phyloP scores from a whole-genome alignment of 2,329 filamentous ascomycete genomes.

The Eutypa lata region DNA sequence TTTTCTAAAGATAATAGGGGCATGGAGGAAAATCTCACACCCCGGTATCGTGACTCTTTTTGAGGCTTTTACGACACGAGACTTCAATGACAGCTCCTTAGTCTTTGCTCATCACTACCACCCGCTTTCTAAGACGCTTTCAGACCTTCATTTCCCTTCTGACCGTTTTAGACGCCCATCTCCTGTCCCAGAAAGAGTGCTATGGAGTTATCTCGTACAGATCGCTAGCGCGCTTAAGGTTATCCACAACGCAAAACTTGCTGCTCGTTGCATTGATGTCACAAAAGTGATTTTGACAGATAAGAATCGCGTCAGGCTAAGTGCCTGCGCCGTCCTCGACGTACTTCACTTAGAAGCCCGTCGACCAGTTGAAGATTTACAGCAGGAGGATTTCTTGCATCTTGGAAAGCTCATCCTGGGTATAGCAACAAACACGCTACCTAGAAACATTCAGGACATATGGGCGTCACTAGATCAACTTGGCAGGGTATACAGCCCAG shows the following conservation, averaged over 20 bases:
- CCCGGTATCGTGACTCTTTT: slow-evolving; percentile 81
- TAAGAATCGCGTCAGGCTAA: slow-evolving; percentile 84
- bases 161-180: slow-evolving; percentile 44
- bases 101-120: slow-evolving; percentile 94
- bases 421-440: slow-evolving; percentile 67
- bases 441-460: slow-evolving; percentile 54
- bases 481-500: slow-evolving; percentile 70
- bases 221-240: slow-evolving; percentile 83
- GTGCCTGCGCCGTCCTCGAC: slow-evolving; percentile 84
- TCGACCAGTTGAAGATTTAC: slow-evolving; percentile 68
- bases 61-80: slow-evolving; percentile 89
- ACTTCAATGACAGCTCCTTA: slow-evolving; percentile 91
- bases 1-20: slow-evolving; percentile 72
- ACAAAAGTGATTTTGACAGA: slow-evolving; percentile 88
- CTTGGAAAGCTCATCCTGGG: slow-evolving; percentile 84
- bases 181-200: slow-evolving; percentile 64
- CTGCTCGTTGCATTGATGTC: slow-evolving; percentile 80
- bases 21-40: slow-evolving; percentile 83
- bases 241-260: slow-evolving; percentile 77
- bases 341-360: slow-evolving; percentile 78
- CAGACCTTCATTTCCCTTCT: slow-evolving; percentile 70
- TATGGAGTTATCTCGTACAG: slow-evolving; percentile 93
- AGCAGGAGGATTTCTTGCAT: slow-evolving; percentile 82
- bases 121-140: slow-evolving; percentile 83
- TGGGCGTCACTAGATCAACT: slow-evolving; percentile 74